phyloP scores from a whole-genome alignment of 805 yeast genomes.

The Yamadazyma olivae region DNA sequence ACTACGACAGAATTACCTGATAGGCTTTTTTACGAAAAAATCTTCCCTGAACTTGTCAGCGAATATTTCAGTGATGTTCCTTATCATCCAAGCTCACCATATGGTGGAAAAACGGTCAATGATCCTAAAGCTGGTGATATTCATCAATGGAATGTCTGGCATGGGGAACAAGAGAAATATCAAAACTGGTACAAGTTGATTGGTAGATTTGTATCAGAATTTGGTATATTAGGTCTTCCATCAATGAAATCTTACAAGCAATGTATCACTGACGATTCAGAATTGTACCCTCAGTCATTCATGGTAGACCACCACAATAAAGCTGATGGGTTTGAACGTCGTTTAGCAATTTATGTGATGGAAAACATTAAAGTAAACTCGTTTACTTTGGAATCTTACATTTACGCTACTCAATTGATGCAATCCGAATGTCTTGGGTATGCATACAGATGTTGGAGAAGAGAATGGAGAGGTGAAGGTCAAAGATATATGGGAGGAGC shows the following conservation, averaged over 20 bases:
- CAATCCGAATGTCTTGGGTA: constrained; percentile 47
- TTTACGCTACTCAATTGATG: constrained; percentile 45
- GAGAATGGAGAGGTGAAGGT: constrained; percentile 40
- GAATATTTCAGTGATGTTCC: constrained; percentile 23
- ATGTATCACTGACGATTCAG: constrained; percentile 33
- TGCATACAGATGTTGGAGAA: constrained; percentile 45
- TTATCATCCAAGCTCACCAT: constrained; percentile 50
- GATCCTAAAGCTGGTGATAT: constrained; percentile 41
- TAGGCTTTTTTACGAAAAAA: constrained; percentile 39
- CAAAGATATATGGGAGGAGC: constrained; percentile 36
- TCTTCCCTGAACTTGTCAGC: constrained; percentile 32
- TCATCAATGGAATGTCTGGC: constrained; percentile 61
- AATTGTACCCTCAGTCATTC: constrained; percentile 43
- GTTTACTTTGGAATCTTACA: constrained; percentile 28
- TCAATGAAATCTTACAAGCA: constrained; percentile 29
- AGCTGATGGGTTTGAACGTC: constrained; percentile 42
- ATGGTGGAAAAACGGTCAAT: constrained; percentile 34
- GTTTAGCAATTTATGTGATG: constrained; percentile 42
- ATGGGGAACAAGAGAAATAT: constrained; percentile 42
- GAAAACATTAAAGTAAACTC: constrained; percentile 38
- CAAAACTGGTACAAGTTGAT: constrained; percentile 46
- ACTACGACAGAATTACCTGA: too few relatives aligned
- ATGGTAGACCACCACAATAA: constrained; percentile 47
- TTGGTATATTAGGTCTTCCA: constrained; percentile 54
- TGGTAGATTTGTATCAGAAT: constrained; percentile 52